Evolutionary conservation across 2,329 filamentous ascomycete species (phyloP).

Genomic region (Pyrenochaeta sp.): DNA sequence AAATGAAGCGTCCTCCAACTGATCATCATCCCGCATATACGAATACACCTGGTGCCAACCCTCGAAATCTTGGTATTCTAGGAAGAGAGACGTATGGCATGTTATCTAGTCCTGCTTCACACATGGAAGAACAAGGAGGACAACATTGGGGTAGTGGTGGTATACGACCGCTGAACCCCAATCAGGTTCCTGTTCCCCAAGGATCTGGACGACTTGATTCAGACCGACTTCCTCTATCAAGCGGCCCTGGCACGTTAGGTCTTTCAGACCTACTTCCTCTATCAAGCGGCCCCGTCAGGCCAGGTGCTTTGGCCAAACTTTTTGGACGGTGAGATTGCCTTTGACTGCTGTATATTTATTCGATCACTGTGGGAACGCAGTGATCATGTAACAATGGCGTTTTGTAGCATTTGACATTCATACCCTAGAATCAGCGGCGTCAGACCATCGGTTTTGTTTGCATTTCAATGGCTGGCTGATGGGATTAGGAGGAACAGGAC

Average conservation of each 20-base stretch:
- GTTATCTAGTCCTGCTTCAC: slow-evolving; percentile 38
- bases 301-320: too few relatives aligned
- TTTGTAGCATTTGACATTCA: too few relatives aligned
- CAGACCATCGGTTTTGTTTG: background rate
- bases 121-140: slow-evolving; percentile 33
- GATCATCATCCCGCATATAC: slow-evolving; percentile 36
- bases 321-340: too few relatives aligned
- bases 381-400: too few relatives aligned
- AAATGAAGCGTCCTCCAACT: slow-evolving; percentile 46
- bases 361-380: too few relatives aligned
- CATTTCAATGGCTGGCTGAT: slow-evolving; percentile 1
- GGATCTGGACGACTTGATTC: slow-evolving; percentile 33
- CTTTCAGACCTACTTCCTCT: too few relatives aligned
- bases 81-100: slow-evolving; percentile 38
- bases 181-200: slow-evolving; percentile 25
- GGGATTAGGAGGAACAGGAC: slow-evolving; percentile 2
- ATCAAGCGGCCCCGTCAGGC: too few relatives aligned
- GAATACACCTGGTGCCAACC: slow-evolving; percentile 36
- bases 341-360: too few relatives aligned
- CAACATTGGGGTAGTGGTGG: slow-evolving; percentile 33
- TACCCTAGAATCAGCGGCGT: too few relatives aligned
- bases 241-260: too few relatives aligned
- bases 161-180: slow-evolving; percentile 24
- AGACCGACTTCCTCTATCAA: slow-evolving; percentile 28
- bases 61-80: slow-evolving; percentile 31